phyloP scores from a whole-genome alignment of 164 flowering plant genomes.

The Vitis rotundifolia region DNA sequence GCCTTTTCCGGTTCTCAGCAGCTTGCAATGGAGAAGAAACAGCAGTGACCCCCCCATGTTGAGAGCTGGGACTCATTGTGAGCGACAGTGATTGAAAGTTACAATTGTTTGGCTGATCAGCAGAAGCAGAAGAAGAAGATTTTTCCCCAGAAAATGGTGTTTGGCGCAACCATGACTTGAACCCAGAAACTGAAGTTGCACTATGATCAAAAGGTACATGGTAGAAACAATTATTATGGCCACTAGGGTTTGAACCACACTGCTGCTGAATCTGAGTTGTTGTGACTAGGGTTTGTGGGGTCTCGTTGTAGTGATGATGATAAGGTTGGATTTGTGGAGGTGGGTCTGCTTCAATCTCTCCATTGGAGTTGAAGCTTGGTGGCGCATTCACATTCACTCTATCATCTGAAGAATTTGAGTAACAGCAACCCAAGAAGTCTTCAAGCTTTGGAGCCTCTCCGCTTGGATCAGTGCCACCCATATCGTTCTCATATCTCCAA shows the following conservation, averaged over 20 bases:
- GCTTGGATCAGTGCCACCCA: conserved; percentile 24
- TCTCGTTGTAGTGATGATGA: conserved; percentile 5
- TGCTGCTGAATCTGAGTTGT: conserved; percentile 13
- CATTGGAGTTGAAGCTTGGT: conserved; percentile 25
- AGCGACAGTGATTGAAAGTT: conserved; percentile 43
- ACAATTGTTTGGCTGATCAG: conserved; percentile 8
- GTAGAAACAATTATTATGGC: conserved; percentile 12
- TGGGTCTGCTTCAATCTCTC: conserved; percentile 15
- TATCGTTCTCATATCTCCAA: conserved; percentile 51
- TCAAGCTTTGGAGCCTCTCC: conserved; percentile 69
- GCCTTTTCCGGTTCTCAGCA: conserved; percentile 37
- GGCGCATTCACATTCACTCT: conserved; percentile 46
- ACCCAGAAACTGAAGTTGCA: conserved; percentile 48
- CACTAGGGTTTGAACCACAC: conserved; percentile 4
- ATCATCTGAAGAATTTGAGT: conserved; percentile 43
- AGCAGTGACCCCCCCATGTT: conserved; percentile 2
- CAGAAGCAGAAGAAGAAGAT: background rate
- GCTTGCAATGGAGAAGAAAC: conserved; percentile 14
- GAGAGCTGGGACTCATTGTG: conserved; percentile 42
- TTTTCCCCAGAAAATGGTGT: conserved; percentile 24
- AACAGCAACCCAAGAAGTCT: conserved; percentile 66
- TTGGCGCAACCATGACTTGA: conserved; percentile 68
- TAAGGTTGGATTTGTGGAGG: conserved; percentile 16
- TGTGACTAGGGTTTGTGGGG: conserved; percentile 21
- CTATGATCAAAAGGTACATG: conserved; percentile 28